Base-by-base conservation (phyloP, 2,329 filamentous ascomycete genomes). In the Tolypocladium sp. region DNA sequence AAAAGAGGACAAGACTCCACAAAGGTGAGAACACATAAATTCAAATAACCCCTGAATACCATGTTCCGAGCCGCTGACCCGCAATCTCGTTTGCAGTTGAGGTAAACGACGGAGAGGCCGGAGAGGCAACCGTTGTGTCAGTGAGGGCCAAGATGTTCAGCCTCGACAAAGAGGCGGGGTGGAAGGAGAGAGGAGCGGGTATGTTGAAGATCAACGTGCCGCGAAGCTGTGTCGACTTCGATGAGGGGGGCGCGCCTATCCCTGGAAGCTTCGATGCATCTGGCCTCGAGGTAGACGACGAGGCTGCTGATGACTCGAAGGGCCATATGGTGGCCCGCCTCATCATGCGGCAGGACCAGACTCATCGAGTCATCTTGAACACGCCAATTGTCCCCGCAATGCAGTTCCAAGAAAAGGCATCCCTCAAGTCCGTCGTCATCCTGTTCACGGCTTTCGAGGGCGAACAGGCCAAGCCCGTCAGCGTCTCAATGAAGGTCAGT, bases 341-440 rank as follows among this genome's bases (percentile, higher is more conserved):
- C 64, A 83, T 97, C 62, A 92, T 97, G 86, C 88, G 93, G 22
- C 91, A 95, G 65, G 92, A 97, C 68, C 91, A 92, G 61, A 94
- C 91, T 1, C 86, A 92, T 67, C 85, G 91, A 27, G 86, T 97
- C 58, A 87, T 96, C 62, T 79, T 97, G 56, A 97, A 97, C 74
- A 91, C 89, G 1, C 85, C 87, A 1, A 81, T 97, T 60, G 83
- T 91, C 61, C 88, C 90, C 59, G 84, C 86, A 6, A 89, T 95
- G 82, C 85, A 85, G 52, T 91, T 95, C 68, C 87, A 91, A 61
- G 85, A 92, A 57, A 89, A 88, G 66, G 86, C 90, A 37, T 85
- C 83, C 49, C 82, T 89, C 62, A 91, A 91, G 72, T 82, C 85
- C 52, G 80, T 91, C 55, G 82, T 84, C 57, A 83, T 96, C 27